These are phyloP conservation scores for Cordyceps fumosorosea DNA, from an alignment of 2,329 filamentous ascomycete genomes.

Conservation along the genomic window DNA sequence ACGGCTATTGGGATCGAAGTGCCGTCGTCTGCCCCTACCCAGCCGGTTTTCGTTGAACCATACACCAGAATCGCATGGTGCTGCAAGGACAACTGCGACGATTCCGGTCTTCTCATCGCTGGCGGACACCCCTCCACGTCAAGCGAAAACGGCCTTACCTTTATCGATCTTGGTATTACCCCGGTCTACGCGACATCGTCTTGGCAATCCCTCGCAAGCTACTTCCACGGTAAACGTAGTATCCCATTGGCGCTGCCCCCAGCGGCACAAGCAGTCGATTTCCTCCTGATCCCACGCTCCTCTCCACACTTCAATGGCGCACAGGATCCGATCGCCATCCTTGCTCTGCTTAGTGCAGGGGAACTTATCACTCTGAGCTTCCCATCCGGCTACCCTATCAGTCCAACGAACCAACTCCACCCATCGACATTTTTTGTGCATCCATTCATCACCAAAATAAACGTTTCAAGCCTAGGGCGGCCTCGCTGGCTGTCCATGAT, in stretches of 20 bases:
- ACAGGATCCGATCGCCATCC: slow-evolving; percentile 82
- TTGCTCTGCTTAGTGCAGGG: slow-evolving; percentile 75
- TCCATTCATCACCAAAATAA: slow-evolving; percentile 72
- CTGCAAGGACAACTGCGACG: slow-evolving; percentile 87
- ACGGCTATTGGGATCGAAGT: slow-evolving; percentile 68
- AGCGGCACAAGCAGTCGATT: slow-evolving; percentile 70
- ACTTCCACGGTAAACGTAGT: slow-evolving; percentile 72
- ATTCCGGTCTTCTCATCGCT: slow-evolving; percentile 80
- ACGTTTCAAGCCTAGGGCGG: slow-evolving; percentile 68
- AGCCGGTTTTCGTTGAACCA: slow-evolving; percentile 60
- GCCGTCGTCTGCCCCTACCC: slow-evolving; percentile 45
- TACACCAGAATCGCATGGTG: slow-evolving; percentile 84
- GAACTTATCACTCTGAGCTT: slow-evolving; percentile 88
- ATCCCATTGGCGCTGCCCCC: slow-evolving; percentile 68
- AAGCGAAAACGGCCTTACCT: slow-evolving; percentile 70
- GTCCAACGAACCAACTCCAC: slow-evolving; percentile 87
- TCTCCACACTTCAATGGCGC: slow-evolving; percentile 83
- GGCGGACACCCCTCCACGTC: slow-evolving; percentile 67
- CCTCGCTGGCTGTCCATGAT: slow-evolving; percentile 83
- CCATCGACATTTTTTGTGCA: slow-evolving; percentile 82
- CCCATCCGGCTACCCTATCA: slow-evolving; percentile 84
- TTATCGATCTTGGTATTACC: slow-evolving; percentile 82
- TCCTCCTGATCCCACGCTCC: slow-evolving; percentile 72
- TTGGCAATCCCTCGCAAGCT: slow-evolving; percentile 74
- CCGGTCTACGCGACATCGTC: slow-evolving; percentile 87